Base-by-base conservation (phyloP, 2,329 filamentous ascomycete genomes). In the Bipolaris sorokiniana region DNA sequence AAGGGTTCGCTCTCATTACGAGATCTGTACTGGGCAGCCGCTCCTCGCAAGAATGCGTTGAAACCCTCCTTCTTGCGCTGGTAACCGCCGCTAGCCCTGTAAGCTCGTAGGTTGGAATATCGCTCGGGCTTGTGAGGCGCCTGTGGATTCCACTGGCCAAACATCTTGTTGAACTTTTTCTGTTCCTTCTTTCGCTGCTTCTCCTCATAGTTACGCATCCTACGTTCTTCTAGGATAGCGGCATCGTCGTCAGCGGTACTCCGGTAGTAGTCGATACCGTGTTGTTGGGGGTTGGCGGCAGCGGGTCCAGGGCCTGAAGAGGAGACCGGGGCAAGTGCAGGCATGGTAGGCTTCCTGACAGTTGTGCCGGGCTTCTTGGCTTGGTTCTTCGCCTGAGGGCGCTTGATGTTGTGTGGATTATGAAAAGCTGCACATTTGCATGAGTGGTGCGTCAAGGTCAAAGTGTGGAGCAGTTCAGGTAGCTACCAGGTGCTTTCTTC, bases 241-340 rank as follows among this genome's bases (percentile, higher is more conserved):
- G 85, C 83, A 68, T 92, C 92, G 54, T 96, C 91, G 65, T 96
- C 91, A n/a, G 92, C 90, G 47, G 86, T 88, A 1, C 86, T 86
- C 90, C 92, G 97, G 76, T 97, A 73, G 46, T 64, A 73, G 44
- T 72, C 65, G 57, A 70, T 64, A 20, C 62, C 62, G 56, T 65
- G 65, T 48, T 67, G 66, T 49, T 70, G 64, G 23, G 59, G 15
- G 9, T 50, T 53, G 23, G 58, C 44, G 31, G 57, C 34, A 28
- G 58, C 49, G 22, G 69, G 51, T 4, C 59, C 55, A 4, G 63
- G 54, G 33, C 58, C 65, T 40, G 67, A 59, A 11, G 59, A 54
- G 26, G 61, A 58, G 31, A 53, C 57, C n/a, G 66, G 56, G 38
- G 61, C 54, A 11, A 59, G 54, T 9, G 49, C 48, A n/a, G 69